A percentile compares a stretch with the other conserved stretches of the same genome.
Evolutionary conservation across 176 grass and related monocot genomes (phyloP).

Genomic region (Miscanthus lutarioriparius): DNA sequence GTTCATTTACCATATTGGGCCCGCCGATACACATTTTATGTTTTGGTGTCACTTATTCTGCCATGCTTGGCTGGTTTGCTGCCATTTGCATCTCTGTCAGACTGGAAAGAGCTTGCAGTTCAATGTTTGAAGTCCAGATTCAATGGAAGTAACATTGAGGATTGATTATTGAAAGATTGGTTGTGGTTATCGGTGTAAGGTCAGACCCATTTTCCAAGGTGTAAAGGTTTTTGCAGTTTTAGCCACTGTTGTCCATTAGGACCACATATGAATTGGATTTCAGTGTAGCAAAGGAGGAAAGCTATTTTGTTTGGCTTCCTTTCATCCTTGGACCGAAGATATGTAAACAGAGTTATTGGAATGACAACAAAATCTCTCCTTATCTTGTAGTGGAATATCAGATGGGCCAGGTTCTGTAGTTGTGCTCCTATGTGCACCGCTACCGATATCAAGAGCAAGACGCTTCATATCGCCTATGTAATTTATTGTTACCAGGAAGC

Average conservation of each 20-base stretch:
- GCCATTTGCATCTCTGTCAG: slow-evolving; percentile 73
- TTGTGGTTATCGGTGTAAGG: neutral
- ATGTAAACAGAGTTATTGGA: neutral
- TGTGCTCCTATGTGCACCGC: neutral
- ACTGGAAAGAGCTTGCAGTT: slow-evolving; percentile 60
- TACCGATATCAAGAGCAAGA: neutral
- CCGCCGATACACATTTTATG: slow-evolving; percentile 63
- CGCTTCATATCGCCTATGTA: slow-evolving; percentile 17
- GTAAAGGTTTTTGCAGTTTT: neutral
- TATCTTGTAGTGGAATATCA: too few species aligned
- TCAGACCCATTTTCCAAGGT: slow-evolving; percentile 1
- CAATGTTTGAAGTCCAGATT: slow-evolving; percentile 40
- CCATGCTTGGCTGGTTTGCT: slow-evolving; percentile 71
- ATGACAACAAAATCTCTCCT: neutral
- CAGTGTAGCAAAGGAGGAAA: neutral
- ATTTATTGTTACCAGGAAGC: neutral
- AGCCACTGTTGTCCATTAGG: neutral
- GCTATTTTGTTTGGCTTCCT: slow-evolving; percentile 7
- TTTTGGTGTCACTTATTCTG: slow-evolving; percentile 60
- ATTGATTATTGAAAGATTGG: slow-evolving; percentile 42
- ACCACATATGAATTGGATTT: slow-evolving; percentile 9
- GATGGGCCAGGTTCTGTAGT: too few species aligned
- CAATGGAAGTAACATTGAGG: slow-evolving; percentile 32
- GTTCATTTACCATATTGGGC: slow-evolving; percentile 55
- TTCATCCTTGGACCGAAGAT: neutral